Evolutionary conservation across 192 early-diverging fungal genomes (phyloP).

Genomic region (Podila epicladia): DNA sequence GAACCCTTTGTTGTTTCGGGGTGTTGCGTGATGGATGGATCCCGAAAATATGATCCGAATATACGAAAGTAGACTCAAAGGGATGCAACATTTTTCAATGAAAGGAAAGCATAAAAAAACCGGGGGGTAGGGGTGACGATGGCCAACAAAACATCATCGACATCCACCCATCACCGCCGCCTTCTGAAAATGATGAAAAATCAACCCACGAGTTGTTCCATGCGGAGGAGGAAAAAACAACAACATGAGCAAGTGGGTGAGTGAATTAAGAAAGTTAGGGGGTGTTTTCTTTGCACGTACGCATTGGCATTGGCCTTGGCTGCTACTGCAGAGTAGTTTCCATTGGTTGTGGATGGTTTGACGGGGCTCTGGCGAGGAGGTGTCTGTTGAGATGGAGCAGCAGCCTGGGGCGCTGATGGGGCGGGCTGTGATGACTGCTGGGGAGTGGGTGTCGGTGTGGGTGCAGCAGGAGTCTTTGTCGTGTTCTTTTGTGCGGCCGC

Average conservation of each 20-base stretch:
- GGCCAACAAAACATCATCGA: too few species aligned
- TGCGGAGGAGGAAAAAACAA: background rate
- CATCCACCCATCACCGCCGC: too few species aligned
- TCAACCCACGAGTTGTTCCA: too few species aligned
- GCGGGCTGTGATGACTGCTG: conserved; percentile 1
- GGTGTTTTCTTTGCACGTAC: conserved; percentile 16
- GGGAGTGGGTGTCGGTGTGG: conserved; percentile 6
- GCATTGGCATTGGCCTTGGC: conserved; percentile 46
- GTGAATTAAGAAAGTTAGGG: background rate
- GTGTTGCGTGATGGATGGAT: too few species aligned
- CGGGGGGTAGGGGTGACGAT: too few species aligned
- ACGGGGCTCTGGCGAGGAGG: conserved; percentile 25
- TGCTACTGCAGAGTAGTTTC: conserved; percentile 51
- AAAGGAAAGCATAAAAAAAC: too few species aligned
- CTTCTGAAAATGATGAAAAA: too few species aligned
- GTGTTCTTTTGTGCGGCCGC: conserved; percentile 49
- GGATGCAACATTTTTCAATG: too few species aligned
- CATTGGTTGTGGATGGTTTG: conserved; percentile 37
- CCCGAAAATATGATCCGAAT: too few species aligned
- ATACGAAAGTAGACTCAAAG: too few species aligned
- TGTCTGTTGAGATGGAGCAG: conserved; percentile 11
- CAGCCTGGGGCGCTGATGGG: conserved; percentile 34
- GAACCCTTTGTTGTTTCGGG: too few species aligned
- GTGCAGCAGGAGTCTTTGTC: conserved; percentile 23
- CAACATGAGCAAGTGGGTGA: background rate